Evolutionary conservation across 768 basidiomycete genomes (phyloP).

Genomic region (Leccinum broughii): DNA sequence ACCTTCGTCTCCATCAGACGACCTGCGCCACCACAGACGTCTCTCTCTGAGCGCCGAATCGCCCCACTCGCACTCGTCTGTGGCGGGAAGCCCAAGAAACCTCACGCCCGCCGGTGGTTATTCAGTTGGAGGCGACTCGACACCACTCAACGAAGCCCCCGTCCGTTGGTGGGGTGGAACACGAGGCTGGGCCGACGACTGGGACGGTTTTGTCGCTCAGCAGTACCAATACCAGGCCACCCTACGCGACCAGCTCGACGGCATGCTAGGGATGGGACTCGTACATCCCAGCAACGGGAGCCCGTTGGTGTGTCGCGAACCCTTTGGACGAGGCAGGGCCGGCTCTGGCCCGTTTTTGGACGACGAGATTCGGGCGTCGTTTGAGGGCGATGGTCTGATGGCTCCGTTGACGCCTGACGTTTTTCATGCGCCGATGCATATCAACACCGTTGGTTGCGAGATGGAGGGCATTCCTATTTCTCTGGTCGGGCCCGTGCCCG

Average conservation of each 20-base stretch:
- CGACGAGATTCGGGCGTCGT: slow-evolving; percentile 25
- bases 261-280: not conserved
- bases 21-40: not conserved
- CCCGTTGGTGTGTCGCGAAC: slow-evolving; percentile 5
- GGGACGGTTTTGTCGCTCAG: slow-evolving; percentile 8
- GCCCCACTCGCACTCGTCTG: not conserved
- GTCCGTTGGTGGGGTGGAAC: slow-evolving; percentile 23
- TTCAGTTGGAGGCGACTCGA: not conserved
- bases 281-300: not conserved
- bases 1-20: not conserved
- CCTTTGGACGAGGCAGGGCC: not conserved
- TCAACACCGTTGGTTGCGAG: not conserved
- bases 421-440: not conserved
- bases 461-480: slow-evolving; percentile 7
- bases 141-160: slow-evolving; percentile 21
- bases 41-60: slow-evolving; percentile 15
- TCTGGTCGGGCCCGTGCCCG: slow-evolving; percentile 9
- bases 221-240: not conserved
- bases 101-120: not conserved
- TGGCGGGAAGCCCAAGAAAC: not conserved
- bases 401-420: not conserved
- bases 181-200: slow-evolving; percentile 21
- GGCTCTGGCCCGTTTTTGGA: slow-evolving; percentile 16
- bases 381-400: slow-evolving; percentile 3
- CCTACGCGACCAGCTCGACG: not conserved